Conservation (phyloP, 805 yeast species). For the Wickerhamiella parazyma region DNA sequence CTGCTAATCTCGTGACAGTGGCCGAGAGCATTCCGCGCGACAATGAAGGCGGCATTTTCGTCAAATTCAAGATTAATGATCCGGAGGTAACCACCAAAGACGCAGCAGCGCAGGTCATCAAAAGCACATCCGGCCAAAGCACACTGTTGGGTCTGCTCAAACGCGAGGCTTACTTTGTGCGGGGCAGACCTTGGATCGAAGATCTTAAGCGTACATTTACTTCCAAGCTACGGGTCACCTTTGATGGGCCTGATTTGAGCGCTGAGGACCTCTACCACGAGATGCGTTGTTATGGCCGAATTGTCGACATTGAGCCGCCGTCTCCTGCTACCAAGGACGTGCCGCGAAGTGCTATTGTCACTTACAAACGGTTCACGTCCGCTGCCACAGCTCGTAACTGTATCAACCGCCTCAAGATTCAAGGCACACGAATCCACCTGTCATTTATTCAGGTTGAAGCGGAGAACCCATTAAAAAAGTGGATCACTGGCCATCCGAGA, state of each 20-base stretch:
- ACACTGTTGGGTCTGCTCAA: conserved; percentile 12
- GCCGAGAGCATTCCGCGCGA: conserved; percentile 52
- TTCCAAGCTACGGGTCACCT: conserved; percentile 45
- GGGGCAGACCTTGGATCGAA: conserved; percentile 94
- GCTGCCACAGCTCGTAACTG: conserved; percentile 86
- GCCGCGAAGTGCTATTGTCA: conserved; percentile 40
- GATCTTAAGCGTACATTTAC: conserved; percentile 73
- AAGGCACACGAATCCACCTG: conserved; percentile 48
- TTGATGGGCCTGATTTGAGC: conserved; percentile 61
- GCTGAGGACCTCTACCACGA: conserved; percentile 72
- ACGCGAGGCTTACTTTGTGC: conserved; percentile 48
- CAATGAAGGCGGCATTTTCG: conserved; percentile 92
- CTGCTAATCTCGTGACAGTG: conserved; percentile 29
- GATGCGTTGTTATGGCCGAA: conserved; percentile 77
- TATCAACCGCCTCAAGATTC: conserved; percentile 57
- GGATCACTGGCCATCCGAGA: conserved; percentile 62
- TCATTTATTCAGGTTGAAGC: conserved; percentile 48
- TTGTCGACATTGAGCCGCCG: conserved; percentile 58
- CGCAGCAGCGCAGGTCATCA: neutral
- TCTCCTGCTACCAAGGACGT: conserved; percentile 31
- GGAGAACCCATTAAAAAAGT: conserved; percentile 33
- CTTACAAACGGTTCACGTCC: conserved; percentile 43
- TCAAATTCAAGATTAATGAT: conserved; percentile 52
- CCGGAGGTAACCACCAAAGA: conserved; percentile 19
- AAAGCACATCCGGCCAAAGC: neutral